Conservation (phyloP, 345 rosid genomes). For the Crucihimalaya himalaica region DNA sequence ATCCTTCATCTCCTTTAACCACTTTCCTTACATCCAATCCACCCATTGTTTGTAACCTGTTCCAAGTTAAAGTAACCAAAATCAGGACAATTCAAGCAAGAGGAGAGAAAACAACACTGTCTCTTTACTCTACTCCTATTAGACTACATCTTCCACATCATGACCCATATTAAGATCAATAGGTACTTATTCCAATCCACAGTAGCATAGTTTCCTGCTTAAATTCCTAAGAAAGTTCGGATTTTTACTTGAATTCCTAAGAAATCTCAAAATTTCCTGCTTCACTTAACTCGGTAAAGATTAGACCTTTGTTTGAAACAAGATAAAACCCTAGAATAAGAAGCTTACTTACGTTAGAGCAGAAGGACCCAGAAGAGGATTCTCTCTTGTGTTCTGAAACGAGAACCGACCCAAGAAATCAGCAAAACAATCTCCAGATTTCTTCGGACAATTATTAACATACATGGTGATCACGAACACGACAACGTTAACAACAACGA, state of each 20-base stretch:
- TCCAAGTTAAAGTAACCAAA: slow-evolving; percentile 4
- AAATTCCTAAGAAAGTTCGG: no score
- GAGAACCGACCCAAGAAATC: slow-evolving; percentile 82
- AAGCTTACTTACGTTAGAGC: slow-evolving; percentile 75
- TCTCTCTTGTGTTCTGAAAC: slow-evolving; percentile 83
- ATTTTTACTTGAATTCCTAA: no score
- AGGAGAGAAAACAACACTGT: not conserved
- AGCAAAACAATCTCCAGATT: slow-evolving; percentile 66
- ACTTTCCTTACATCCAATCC: slow-evolving; percentile 65
- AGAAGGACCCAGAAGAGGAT: slow-evolving; percentile 96
- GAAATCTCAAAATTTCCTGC: not conserved
- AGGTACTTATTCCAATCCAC: slow-evolving; percentile 6
- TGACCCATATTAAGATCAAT: not conserved
- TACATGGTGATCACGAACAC: slow-evolving; percentile 86
- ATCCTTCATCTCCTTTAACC: slow-evolving; percentile 64
- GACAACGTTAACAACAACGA: slow-evolving; percentile 66
- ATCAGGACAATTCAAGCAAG: not conserved
- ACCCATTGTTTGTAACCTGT: slow-evolving; percentile 82
- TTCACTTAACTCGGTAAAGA: not conserved
- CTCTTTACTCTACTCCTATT: not conserved
- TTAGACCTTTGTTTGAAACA: not conserved
- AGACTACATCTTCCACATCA: not conserved
- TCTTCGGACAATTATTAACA: slow-evolving; percentile 81
- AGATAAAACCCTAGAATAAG: not conserved
- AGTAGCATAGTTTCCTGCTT: not conserved